These are phyloP conservation scores for Rubroboletus satanas DNA, from an alignment of 768 basidiomycete species.

Conservation along the genomic window DNA sequence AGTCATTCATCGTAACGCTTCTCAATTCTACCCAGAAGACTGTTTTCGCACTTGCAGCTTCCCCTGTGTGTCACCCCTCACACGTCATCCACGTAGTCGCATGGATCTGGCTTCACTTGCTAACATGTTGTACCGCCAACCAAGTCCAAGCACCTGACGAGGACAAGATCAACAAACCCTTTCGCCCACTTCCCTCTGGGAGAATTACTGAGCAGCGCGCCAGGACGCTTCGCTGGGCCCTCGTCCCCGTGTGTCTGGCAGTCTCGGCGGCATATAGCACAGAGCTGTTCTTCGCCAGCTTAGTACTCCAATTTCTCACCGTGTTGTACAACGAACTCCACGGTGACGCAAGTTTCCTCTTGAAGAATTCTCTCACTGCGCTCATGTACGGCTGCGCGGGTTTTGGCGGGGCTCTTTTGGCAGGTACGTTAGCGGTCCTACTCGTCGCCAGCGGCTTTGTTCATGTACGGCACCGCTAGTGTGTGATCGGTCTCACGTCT, in stretches of 20 bases:
- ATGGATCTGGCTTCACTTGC: constrained; percentile 44
- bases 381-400: constrained; percentile 33
- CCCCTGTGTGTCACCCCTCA: constrained; percentile 14
- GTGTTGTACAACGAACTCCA: constrained; percentile 35
- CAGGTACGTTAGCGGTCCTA: constrained; percentile 20
- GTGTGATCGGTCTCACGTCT: constrained; percentile 9
- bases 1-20: not conserved
- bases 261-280: constrained; percentile 30
- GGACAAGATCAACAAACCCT: constrained; percentile 39
- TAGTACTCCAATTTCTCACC: constrained; percentile 18
- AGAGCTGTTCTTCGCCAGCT: constrained; percentile 29
- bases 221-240: constrained; percentile 33
- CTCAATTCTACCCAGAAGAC: constrained; percentile 19
- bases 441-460: not conserved
- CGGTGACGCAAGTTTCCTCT: constrained; percentile 26
- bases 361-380: constrained; percentile 31
- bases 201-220: constrained; percentile 35
- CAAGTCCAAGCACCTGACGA: constrained; percentile 37
- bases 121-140: constrained; percentile 39
- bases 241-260: constrained; percentile 30
- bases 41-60: constrained; percentile 27
- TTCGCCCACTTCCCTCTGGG: constrained; percentile 41
- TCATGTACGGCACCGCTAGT: constrained; percentile 6
- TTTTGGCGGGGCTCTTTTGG: constrained; percentile 32
- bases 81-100: constrained; percentile 23